Evolutionary conservation across 129 eudicot species (phyloP).

Genomic region (Mikania micrantha): DNA sequence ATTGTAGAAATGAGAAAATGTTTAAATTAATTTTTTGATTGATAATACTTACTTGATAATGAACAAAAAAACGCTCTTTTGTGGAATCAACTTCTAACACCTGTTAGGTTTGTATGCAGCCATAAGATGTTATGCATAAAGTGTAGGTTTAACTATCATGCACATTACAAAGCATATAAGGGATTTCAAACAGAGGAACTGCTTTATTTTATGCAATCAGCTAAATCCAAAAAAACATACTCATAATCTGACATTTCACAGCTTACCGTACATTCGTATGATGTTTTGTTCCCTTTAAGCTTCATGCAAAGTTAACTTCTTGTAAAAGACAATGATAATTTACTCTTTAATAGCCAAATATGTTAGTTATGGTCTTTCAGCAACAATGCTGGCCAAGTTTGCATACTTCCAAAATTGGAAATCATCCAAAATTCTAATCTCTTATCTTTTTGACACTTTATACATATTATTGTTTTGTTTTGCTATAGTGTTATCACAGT

Average conservation of each 20-base stretch:
- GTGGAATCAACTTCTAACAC: conserved; percentile 47
- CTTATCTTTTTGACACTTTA: background rate
- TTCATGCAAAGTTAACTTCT: background rate
- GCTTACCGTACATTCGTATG: background rate
- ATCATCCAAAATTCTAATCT: background rate
- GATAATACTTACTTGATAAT: conserved; percentile 59
- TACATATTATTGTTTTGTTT: background rate
- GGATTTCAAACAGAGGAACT: background rate
- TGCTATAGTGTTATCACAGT: background rate
- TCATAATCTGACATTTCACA: background rate
- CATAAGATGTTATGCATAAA: conserved; percentile 9
- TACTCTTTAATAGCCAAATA: background rate
- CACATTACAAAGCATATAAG: conserved; percentile 1
- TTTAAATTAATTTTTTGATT: background rate
- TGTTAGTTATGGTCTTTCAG: background rate
- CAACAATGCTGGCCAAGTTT: background rate
- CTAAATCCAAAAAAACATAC: background rate
- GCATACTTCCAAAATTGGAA: no score
- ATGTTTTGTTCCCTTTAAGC: background rate
- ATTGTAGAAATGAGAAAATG: background rate
- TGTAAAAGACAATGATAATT: background rate
- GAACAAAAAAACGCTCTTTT: conserved; percentile 37
- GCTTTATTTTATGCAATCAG: conserved; percentile 3
- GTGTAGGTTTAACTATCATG: background rate
- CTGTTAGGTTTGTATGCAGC: conserved; percentile 28